Conservation (phyloP, 2,329 filamentous ascomycete genomes). For the Microsporum audouinii region DNA sequence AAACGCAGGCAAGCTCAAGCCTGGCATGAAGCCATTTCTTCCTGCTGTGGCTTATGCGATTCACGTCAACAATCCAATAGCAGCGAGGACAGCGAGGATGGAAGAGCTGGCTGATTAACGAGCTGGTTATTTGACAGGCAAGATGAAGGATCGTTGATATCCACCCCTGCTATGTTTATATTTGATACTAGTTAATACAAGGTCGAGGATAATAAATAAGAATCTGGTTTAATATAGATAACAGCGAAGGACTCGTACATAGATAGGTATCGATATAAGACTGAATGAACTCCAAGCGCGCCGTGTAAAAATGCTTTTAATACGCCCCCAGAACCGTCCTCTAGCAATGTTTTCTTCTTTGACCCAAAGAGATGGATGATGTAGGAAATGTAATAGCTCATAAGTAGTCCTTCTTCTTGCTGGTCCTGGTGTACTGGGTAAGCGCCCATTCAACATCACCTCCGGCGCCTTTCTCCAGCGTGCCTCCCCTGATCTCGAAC, state of each 20-base stretch:
- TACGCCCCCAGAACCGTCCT: neutral
- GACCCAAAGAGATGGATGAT: neutral
- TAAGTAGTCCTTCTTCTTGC: slow-evolving; percentile 90
- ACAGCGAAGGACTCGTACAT: neutral
- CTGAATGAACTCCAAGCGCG: neutral
- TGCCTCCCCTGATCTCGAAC: slow-evolving; percentile 86
- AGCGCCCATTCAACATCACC: slow-evolving; percentile 95
- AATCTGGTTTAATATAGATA: neutral
- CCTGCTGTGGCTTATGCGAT: neutral
- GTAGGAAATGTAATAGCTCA: slow-evolving; percentile 32
- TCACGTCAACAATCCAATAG: too few species aligned
- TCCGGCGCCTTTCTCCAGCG: slow-evolving; percentile 76
- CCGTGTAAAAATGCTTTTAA: neutral
- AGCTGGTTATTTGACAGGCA: too few species aligned
- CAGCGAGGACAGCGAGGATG: too few species aligned
- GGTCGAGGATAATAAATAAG: neutral
- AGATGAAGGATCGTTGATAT: too few species aligned
- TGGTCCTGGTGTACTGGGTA: slow-evolving; percentile 87
- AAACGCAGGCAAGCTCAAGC: too few species aligned
- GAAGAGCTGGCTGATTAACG: too few species aligned
- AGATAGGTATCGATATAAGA: neutral
- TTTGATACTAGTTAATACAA: too few species aligned
- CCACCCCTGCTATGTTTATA: too few species aligned
- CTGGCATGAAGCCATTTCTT: neutral
- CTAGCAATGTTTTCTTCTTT: neutral